Base-by-base conservation (phyloP, 2,329 filamentous ascomycete species). In the Sporothrix dimorphospora region DNA sequence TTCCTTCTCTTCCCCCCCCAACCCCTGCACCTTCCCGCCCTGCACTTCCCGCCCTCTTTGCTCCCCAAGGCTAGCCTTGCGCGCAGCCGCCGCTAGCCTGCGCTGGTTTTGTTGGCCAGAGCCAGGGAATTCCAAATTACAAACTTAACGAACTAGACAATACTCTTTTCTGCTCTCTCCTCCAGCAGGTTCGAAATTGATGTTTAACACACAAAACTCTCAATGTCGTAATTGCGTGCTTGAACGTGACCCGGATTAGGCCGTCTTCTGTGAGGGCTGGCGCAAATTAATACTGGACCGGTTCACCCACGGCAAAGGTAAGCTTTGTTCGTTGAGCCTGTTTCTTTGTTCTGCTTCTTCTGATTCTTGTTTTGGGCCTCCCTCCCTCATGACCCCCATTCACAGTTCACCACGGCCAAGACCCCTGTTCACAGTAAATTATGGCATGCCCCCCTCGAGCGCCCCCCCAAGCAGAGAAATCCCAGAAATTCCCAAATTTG, bases 41-140 rank as follows among this genome's bases (percentile, higher is more conserved):
- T 65, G 57, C 19, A 21, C 59, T 27, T 65, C 59, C 59, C 59
- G 59, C n/a, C 24, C 21, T 7, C 63, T 49, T 66, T 65, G 59
- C 59, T 65, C 38, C 59, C 63, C 63, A 49, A 66, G 45, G 63
- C 63, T 66, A 66, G 63, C 63, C 63, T 66, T 66, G 63, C 63
- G 63, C 59, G 59, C 59, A 45, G 59, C 59, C 59, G 59, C 59
- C 59, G 59, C 59, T 63, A 45, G 59, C 21, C 11, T 61, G 34
- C n/a, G 16, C 27, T 57, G 21, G 24, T 34, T 53, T 4, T 55
- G 24, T 19, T n/a, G n/a, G n/a, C 30, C 57, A 24, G 16, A 19
- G 6, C 19, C 34, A 38, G 21, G 57, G 57, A 65, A 65, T 65
- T 65, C 38, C 59, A 65, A 65, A 45, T 65, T 61, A n/a, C 11